Evolutionary conservation across 208 protist genomes (phyloP).

Genomic region (Leishmania arabica): DNA sequence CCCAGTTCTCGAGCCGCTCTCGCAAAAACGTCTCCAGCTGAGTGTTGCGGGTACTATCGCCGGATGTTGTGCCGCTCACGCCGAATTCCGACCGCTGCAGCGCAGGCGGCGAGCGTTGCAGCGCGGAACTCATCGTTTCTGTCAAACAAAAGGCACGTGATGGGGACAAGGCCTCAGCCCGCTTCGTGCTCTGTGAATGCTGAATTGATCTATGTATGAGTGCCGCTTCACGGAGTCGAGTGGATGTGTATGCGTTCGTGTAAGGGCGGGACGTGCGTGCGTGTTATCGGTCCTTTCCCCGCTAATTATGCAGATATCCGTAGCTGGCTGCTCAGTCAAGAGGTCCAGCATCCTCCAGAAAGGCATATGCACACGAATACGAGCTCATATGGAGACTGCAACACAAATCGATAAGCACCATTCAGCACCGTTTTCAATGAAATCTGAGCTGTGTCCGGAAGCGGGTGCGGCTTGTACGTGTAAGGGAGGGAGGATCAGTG

Average conservation of each 20-base stretch:
- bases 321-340: neutral
- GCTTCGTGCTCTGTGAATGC: neutral
- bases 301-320: neutral
- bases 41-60: neutral
- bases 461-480: neutral
- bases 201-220: neutral
- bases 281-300: neutral
- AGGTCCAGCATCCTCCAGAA: neutral
- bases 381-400: neutral
- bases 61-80: neutral
- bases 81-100: neutral
- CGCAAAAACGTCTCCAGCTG: conserved; percentile 14
- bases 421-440: neutral
- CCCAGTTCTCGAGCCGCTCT: conserved; percentile 20
- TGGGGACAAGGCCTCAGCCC: neutral
- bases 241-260: neutral
- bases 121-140: neutral
- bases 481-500: neutral
- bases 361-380: neutral
- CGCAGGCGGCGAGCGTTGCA: neutral
- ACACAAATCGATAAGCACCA: neutral
- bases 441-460: neutral
- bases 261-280: neutral
- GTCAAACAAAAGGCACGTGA: neutral
- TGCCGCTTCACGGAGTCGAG: neutral